Evolutionary conservation across 2,329 filamentous ascomycete genomes (phyloP).

Genomic region (Colletotrichum siamense): DNA sequence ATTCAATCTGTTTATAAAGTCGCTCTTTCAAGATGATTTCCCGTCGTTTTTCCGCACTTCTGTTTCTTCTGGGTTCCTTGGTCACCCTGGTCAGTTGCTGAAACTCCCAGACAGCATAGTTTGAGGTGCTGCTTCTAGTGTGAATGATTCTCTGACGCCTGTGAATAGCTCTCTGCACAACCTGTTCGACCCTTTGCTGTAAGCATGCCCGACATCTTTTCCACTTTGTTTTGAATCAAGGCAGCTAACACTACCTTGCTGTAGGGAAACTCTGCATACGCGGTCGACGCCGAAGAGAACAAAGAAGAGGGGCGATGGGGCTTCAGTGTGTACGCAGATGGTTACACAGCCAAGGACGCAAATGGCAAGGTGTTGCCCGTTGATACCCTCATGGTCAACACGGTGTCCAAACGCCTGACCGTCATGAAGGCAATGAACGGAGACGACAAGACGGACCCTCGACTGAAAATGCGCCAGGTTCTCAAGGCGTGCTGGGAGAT

Average conservation of each 20-base stretch:
- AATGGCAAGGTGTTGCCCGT: neutral
- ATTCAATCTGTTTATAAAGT: no score
- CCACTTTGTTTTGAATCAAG: no score
- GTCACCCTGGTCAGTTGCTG: neutral
- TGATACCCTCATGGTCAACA: neutral
- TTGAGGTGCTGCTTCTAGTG: neutral
- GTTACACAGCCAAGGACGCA: neutral
- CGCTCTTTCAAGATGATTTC: neutral
- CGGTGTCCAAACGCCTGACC: neutral
- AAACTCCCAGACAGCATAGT: fast-evolving
- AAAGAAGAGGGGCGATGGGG: neutral
- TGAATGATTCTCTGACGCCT: neutral
- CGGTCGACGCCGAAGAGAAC: neutral
- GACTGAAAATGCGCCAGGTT: neutral
- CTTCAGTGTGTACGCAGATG: neutral
- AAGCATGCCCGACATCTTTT: neutral
- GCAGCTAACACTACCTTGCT: no score
- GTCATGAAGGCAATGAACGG: neutral
- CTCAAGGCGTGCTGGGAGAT: neutral
- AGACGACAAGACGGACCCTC: neutral
- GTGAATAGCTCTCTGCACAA: neutral
- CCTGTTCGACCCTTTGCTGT: neutral
- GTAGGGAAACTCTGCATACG: neutral
- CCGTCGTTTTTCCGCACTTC: neutral
- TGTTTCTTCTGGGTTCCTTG: neutral